These are phyloP conservation scores for Hypocreales sp. DNA, from an alignment of 2,329 filamentous ascomycete species.

Conservation along the genomic window DNA sequence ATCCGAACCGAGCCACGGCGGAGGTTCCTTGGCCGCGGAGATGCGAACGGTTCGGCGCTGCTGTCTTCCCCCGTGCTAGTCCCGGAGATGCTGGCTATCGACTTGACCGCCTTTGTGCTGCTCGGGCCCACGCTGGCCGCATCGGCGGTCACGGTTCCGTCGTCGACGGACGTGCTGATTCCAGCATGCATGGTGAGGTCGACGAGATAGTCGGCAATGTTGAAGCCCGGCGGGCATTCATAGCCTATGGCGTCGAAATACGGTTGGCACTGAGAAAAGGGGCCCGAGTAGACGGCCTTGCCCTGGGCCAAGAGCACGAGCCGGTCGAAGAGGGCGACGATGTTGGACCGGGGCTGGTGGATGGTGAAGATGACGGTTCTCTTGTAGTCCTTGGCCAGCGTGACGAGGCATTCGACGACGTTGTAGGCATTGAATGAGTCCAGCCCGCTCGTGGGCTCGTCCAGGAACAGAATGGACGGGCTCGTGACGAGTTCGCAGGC, in stretches of 20 bases:
- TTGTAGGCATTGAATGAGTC: conserved; percentile 98
- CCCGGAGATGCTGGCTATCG: conserved; percentile 70
- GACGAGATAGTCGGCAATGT: conserved; percentile 95
- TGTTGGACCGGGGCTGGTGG: conserved; percentile 94
- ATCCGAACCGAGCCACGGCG: conserved; percentile 69
- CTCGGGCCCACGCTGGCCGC: conserved; percentile 61
- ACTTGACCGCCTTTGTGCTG: conserved; percentile 79
- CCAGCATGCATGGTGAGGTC: conserved; percentile 95
- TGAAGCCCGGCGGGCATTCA: conserved; percentile 88
- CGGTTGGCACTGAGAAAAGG: conserved; percentile 71
- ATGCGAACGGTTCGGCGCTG: conserved; percentile 40
- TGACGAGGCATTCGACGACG: conserved; percentile 90
- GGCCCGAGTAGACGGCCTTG: conserved; percentile 83
- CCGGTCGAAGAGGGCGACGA: conserved; percentile 90
- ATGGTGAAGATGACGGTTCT: conserved; percentile 97
- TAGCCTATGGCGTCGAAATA: conserved; percentile 93
- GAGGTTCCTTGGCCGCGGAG: conserved; percentile 48
- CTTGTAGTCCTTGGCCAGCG: conserved; percentile 89
- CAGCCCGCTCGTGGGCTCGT: conserved; percentile 90
- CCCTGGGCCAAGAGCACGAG: conserved; percentile 84
- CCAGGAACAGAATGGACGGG: conserved; percentile 90
- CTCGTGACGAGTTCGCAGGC: conserved; percentile 96
- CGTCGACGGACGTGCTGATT: conserved; percentile 37
- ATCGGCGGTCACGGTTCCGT: conserved; percentile 36
- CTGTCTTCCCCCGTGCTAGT: conserved; percentile 57